Base-by-base conservation (phyloP, 805 yeast genomes). In the Hanseniaspora pseudoguilliermondii region DNA sequence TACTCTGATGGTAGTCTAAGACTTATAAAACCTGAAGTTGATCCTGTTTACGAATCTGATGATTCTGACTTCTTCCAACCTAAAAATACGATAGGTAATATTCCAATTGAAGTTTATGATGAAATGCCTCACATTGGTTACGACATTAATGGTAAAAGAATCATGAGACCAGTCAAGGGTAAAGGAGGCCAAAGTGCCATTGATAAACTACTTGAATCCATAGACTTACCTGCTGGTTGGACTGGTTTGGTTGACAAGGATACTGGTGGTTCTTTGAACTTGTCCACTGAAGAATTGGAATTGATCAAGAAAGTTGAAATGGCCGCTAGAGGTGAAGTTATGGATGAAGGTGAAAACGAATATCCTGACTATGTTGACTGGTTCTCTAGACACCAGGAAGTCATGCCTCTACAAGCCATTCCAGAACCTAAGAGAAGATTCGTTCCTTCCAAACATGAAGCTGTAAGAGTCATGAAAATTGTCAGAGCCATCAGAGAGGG, bases 371-470 rank as follows among this genome's bases (percentile, higher is more conserved):
- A 86, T 40, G 82, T 90, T 59, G 97, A 93, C 71, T 93, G 97
- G 96, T 93, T 93, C 70, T 86, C 96, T 2, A 78, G 84, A 60
- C 77, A 87, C 64, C 75, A 79, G 40, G 96, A 89, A 72, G 72
- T 81, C 21, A 90, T 86, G 95, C 98, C 98, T 5, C 75, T 93
- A 58, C 80, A 88, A 29, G 96, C 96, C 0, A 83, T 81, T 16
- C 97, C 97, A 11, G 99, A 93, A 73, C 98, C 99, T 57, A 93
- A 93, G 73, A 80, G 97, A 68, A 80, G 99, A 68, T 93, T 93
- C 64, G 86, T 88, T 59, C 98, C 97, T 25, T 91, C 97, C 13
- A 89, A 89, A 68, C 91, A 89, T 68, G 99, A 93, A 74, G 97
- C 97, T 38, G 87, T 88, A 73, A 78, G 95, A 69, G 82, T 93